Conservation (phyloP, 2,329 filamentous ascomycete species). For the Dothideomycetes sp. region DNA sequence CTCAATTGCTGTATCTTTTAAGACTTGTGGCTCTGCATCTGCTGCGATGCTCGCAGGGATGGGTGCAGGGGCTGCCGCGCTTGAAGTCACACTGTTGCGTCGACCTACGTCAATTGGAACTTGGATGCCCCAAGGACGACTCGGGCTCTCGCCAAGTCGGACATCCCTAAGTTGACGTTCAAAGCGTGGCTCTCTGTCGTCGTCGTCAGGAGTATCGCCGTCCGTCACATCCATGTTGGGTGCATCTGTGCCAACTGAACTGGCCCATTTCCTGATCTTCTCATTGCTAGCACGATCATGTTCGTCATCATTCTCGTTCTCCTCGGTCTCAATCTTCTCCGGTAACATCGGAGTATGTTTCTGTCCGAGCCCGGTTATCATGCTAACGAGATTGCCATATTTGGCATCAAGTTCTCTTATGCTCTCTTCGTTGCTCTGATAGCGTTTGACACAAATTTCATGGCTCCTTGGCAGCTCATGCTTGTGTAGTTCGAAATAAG, state of each 20-base stretch:
- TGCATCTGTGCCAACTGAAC: slow-evolving; percentile 44
- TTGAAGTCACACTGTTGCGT: slow-evolving; percentile 26
- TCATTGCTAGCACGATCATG: slow-evolving; percentile 46
- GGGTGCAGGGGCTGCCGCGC: slow-evolving; percentile 24
- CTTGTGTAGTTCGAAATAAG: slow-evolving; percentile 91
- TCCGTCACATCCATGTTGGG: slow-evolving; percentile 27
- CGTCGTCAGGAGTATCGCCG: slow-evolving; percentile 37
- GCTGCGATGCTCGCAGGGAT: slow-evolving; percentile 27
- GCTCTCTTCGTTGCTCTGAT: slow-evolving; percentile 76
- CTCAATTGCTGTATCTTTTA: no score
- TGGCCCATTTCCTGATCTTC: slow-evolving; percentile 78
- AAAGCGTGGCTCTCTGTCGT: slow-evolving; percentile 62
- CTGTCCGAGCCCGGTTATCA: slow-evolving; percentile 82
- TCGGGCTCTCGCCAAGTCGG: slow-evolving; percentile 86
- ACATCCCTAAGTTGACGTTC: slow-evolving; percentile 80
- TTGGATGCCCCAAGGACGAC: slow-evolving; percentile 82
- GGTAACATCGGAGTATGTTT: slow-evolving; percentile 84
- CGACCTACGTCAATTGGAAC: slow-evolving; percentile 47
- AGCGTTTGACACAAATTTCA: slow-evolving; percentile 80
- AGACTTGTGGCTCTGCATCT: not conserved
- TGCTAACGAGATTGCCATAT: slow-evolving; percentile 82
- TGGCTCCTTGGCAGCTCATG: slow-evolving; percentile 90
- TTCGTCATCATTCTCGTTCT: slow-evolving; percentile 26
- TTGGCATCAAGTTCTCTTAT: slow-evolving; percentile 86
- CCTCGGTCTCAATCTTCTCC: slow-evolving; percentile 37